Conservation (phyloP, 129 eudicot genomes). For the Tagetes erecta region DNA sequence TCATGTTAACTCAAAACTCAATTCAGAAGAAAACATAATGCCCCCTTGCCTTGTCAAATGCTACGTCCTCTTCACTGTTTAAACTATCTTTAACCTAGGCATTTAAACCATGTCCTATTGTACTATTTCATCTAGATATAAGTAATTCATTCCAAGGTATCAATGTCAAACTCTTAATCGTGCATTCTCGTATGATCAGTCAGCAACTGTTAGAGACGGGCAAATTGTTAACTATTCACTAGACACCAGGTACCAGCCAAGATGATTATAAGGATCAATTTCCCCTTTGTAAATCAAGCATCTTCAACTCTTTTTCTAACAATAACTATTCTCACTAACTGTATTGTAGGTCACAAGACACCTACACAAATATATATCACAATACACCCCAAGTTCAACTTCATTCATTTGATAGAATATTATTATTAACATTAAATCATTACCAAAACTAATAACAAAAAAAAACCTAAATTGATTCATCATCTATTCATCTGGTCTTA, state of each 20-base stretch:
- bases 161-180: not conserved
- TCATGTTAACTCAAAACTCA: not conserved
- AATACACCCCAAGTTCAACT: conserved; percentile 9
- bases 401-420: not conserved
- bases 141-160: not conserved
- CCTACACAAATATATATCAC: conserved; percentile 3
- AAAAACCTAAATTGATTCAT: conserved; percentile 24
- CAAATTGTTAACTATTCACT: not conserved
- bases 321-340: conserved; percentile 3
- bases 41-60: not conserved
- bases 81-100: conserved; percentile 18
- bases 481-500: not conserved
- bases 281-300: conserved; percentile 4
- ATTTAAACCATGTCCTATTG: not conserved
- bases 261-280: not conserved
- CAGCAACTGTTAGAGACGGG: not conserved
- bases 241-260: not conserved
- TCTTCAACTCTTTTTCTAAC: not conserved
- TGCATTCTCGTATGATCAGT: not conserved
- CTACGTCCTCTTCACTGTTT: conserved; percentile 3
- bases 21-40: not conserved
- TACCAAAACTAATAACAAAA: not conserved
- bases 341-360: not conserved
- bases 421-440: not conserved
- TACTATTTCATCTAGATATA: not conserved